Evolutionary conservation across 2,329 filamentous ascomycete genomes (phyloP), one percentile per base, ranked within the genome.

Genomic region (Phaeosphaeriaceae sp.): DNA sequence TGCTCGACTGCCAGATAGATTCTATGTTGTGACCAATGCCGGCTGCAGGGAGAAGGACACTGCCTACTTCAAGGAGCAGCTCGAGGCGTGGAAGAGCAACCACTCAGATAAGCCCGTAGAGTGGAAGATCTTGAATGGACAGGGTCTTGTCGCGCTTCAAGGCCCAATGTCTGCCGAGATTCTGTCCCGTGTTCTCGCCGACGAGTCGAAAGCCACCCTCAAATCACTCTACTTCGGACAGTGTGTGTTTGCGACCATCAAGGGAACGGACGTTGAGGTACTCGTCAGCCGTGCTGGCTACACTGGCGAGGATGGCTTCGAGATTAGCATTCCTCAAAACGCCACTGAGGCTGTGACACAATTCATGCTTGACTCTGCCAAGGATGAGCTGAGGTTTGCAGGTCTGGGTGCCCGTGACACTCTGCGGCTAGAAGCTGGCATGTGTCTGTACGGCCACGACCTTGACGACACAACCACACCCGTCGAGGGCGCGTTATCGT

Each of bases 401-500:
- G 95, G 95, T 2, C 86, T 99, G 0, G 95, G 94, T 10, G 93
- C 95, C 2, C 88, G 95, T 64, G 95, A 99, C 79, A 96, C 91
- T 61, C 87, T 99, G 59, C 89, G 95, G 49, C 88, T 99, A 28
- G 95, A 99, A 82, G 95, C 95, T 0, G 95, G 95, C 61, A 97
- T 99, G 94, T 99, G 95, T 79, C 86, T 99, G n/a, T 99, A 99
- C 81, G 95, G 95, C n/a, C 93, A 98, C 80, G 95, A 99, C 78
- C 86, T 99, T 40, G 89, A 96, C 76, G 94, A 97, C 58, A 82
- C 82, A 0, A 90, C 86, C 11, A 91, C 90, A 1, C 89, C 90
- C 1, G 88, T 90, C 4, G 86, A 88, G 73, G 89, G 86, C 1
- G 84, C 82, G 1, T 80, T 92, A 0, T 83, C 83, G 60, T 99